Conservation (phyloP, 257 asterid genomes). For the Paulownia fortunei region DNA sequence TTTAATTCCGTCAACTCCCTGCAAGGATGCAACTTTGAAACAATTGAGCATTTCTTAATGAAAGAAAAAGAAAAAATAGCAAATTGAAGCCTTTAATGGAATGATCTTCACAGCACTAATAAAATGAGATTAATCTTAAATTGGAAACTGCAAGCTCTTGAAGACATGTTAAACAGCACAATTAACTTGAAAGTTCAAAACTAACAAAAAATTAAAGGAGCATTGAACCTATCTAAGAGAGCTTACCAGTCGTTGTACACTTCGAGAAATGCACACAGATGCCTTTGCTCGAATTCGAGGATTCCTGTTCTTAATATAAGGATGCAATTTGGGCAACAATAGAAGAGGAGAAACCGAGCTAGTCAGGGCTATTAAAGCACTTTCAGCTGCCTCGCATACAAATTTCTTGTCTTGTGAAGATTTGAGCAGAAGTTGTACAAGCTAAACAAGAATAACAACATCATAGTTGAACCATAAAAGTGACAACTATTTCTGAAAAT, state of each 20-base stretch:
- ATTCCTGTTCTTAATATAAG: conserved; percentile 70
- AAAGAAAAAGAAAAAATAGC: background rate
- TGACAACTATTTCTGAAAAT: background rate
- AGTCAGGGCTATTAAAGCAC: conserved; percentile 72
- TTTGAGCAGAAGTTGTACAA: conserved; percentile 82
- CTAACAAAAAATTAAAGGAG: background rate
- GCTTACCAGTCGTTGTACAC: conserved; percentile 71
- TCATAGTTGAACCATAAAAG: conserved; percentile 12
- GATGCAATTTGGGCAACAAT: conserved; percentile 77
- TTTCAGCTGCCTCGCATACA: conserved; percentile 89
- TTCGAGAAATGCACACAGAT: conserved; percentile 70
- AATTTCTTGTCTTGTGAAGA: conserved; percentile 92
- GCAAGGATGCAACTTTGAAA: conserved; percentile 13
- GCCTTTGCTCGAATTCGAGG: conserved; percentile 94
- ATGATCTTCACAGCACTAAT: background rate
- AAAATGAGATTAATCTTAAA: background rate
- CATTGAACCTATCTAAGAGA: background rate
- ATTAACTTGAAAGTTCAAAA: background rate
- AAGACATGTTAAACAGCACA: background rate
- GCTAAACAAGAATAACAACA: conserved; percentile 46
- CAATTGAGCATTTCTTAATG: background rate
- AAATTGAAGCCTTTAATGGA: background rate
- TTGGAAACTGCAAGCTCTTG: background rate
- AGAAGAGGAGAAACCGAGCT: conserved; percentile 71
- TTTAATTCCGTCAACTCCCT: conserved; percentile 77